A percentile compares a stretch with the other conserved stretches of the same genome.
These are phyloP conservation scores for Ophiocordyceps camponoti-leonardi DNA, from an alignment of 2,329 filamentous ascomycete genomes.

Conservation along the genomic window DNA sequence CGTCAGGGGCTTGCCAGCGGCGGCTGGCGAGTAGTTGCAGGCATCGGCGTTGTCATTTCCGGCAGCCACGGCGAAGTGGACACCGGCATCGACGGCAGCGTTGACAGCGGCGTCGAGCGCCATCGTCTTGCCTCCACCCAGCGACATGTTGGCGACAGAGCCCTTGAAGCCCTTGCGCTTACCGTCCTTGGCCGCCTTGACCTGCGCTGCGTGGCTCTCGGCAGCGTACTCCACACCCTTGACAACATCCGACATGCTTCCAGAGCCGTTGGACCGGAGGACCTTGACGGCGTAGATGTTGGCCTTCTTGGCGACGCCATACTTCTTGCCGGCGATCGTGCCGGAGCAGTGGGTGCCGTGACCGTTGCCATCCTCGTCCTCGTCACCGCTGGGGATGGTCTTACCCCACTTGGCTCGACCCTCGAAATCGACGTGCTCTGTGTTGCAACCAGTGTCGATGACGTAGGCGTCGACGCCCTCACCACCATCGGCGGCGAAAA, in stretches of 20 bases:
- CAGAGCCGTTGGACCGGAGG: slow-evolving; percentile 88
- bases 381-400: slow-evolving; percentile 76
- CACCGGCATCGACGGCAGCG: slow-evolving; percentile 75
- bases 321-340: slow-evolving; percentile 95
- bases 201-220: slow-evolving; percentile 57
- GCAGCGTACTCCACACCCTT: slow-evolving; percentile 96
- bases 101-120: slow-evolving; percentile 87
- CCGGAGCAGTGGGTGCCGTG: slow-evolving; percentile 99
- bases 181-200: slow-evolving; percentile 63
- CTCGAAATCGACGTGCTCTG: slow-evolving; percentile 90
- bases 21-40: slow-evolving; percentile 97
- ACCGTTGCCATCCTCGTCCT: slow-evolving; percentile 85
- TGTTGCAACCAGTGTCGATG: slow-evolving; percentile 94
- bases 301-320: slow-evolving; percentile 98
- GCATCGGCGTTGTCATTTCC: slow-evolving; percentile 98
- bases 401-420: slow-evolving; percentile 92
- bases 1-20: slow-evolving; percentile 79
- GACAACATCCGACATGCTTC: slow-evolving; percentile 96
- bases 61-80: slow-evolving; percentile 96
- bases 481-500: slow-evolving; percentile 76
- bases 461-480: slow-evolving; percentile 98
- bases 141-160: slow-evolving; percentile 97
- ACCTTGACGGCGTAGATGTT: slow-evolving; percentile 96
- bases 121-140: slow-evolving; percentile 91
- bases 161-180: slow-evolving; percentile 98